Percentiles rank a stretch among this genome's conserved stretches.
Evolutionary conservation across 2,329 filamentous ascomycete genomes (phyloP).

Genomic region (Botryotinia convoluta): DNA sequence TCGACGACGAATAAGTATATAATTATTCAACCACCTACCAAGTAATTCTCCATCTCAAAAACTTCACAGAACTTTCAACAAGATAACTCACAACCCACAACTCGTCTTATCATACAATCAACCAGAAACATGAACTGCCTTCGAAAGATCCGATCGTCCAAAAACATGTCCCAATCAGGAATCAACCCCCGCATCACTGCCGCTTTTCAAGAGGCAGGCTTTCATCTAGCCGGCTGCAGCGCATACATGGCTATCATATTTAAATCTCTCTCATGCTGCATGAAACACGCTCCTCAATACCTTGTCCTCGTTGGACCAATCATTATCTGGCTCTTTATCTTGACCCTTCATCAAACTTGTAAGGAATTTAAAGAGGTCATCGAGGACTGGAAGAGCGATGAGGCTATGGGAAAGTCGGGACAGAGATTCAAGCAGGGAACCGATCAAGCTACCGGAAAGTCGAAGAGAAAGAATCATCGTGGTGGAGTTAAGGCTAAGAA

Average conservation of each 20-base stretch:
- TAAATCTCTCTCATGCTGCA: neutral
- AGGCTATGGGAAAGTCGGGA: neutral
- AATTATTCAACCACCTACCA: neutral
- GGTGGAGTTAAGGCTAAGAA: neutral
- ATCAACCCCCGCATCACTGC: neutral
- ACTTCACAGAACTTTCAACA: neutral
- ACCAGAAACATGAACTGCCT: neutral
- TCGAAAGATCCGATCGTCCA: neutral
- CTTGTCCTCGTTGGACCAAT: neutral
- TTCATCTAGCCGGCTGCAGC: neutral
- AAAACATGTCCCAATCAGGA: neutral
- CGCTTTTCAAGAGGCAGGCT: accelerated
- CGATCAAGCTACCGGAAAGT: neutral
- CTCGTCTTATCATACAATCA: neutral
- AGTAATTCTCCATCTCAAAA: neutral
- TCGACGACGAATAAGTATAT: neutral
- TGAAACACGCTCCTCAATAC: neutral
- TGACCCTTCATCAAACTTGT: neutral
- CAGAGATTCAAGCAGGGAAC: neutral
- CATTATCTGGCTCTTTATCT: neutral
- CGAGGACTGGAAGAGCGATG: neutral
- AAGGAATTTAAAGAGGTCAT: too few relatives aligned
- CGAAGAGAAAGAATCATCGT: neutral
- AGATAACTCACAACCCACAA: neutral
- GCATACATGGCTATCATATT: neutral